Evolutionary conservation across 2,329 filamentous ascomycete species (phyloP), one percentile per base, ranked within the genome.

Genomic region (Fusarium euwallaceae): DNA sequence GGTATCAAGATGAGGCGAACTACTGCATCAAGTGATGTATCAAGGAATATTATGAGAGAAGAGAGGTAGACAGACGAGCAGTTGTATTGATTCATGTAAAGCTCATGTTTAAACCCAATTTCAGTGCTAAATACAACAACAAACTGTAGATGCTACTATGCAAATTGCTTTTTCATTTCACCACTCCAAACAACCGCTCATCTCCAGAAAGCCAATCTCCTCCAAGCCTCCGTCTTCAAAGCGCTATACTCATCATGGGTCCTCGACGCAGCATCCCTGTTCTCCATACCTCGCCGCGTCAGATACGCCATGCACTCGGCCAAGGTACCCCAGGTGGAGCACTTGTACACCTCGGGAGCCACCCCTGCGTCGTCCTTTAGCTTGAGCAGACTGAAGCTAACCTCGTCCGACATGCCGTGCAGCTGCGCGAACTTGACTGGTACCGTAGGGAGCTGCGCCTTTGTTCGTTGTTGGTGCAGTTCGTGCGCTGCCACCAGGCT

Each of bases 371-470:
- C 76, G 11, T 75, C 70, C 70, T 82, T 83, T 29, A 79, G 67
- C 41, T 85, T 82, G 11, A 90, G 81, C 0, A 90, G 81, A 6
- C 83, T 81, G 76, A 88, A 88, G 62, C 84, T 87, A 41, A 90
- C 85, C 71, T 89, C 87, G 66, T 90, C 88, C 4, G 88, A 87
- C 88, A 90, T 90, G 29, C 88, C 88, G 61, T 88, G 86, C 0
- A 90, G 82, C 79, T 90, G 88, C 4, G 86, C 88, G 70, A 87
- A 90, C 43, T 76, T 82, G 6, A 89, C 81, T 1, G 78, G 73
- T 2, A 82, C 80, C 5, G 82, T 83, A 3, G 80, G 80, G 6
- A 82, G 75, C 10, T 76, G 72, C 16, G 71, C 69, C 20, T 83
- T 81, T 0, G 85, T 82, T 3, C 86, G 83, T 6, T 83, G 12